These are phyloP conservation scores for Colletotrichum abscissum DNA, from an alignment of 2,329 filamentous ascomycete genomes.

Conservation along the genomic window DNA sequence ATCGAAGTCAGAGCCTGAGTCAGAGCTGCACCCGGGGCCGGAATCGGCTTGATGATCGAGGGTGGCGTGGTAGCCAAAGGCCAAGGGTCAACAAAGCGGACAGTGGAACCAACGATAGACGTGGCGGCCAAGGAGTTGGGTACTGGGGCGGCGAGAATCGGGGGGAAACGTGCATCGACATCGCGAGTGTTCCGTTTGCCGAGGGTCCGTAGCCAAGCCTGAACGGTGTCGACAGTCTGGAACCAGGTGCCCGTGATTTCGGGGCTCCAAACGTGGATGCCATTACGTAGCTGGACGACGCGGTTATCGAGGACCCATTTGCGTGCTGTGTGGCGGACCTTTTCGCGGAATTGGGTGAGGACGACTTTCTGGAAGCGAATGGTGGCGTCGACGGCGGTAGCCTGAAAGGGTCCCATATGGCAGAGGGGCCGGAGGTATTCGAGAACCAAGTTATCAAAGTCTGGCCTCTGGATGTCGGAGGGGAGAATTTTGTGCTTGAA, in stretches of 20 bases:
- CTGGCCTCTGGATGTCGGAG: background rate
- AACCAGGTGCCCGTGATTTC: background rate
- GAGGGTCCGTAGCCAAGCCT: background rate
- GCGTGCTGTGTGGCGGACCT: background rate
- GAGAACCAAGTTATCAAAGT: background rate
- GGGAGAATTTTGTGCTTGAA: background rate
- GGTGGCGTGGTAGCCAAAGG: no score
- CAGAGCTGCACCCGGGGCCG: no score
- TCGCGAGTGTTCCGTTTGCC: slow-evolving; percentile 1
- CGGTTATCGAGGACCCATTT: background rate
- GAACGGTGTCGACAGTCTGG: background rate
- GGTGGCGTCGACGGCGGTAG: background rate
- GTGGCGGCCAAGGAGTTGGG: no score
- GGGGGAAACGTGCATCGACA: background rate
- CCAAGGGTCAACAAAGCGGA: no score
- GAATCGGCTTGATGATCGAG: no score
- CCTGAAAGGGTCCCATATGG: background rate
- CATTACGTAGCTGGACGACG: background rate
- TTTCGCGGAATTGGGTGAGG: background rate
- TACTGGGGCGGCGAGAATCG: background rate
- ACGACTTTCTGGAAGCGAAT: background rate
- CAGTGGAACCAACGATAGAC: no score
- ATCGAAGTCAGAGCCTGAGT: no score
- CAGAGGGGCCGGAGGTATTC: background rate
- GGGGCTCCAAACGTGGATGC: background rate